A percentile compares a stretch with the other conserved stretches of the same genome.
phyloP scores from a whole-genome alignment of 768 basidiomycete genomes.

The Boletus coccyginus region DNA sequence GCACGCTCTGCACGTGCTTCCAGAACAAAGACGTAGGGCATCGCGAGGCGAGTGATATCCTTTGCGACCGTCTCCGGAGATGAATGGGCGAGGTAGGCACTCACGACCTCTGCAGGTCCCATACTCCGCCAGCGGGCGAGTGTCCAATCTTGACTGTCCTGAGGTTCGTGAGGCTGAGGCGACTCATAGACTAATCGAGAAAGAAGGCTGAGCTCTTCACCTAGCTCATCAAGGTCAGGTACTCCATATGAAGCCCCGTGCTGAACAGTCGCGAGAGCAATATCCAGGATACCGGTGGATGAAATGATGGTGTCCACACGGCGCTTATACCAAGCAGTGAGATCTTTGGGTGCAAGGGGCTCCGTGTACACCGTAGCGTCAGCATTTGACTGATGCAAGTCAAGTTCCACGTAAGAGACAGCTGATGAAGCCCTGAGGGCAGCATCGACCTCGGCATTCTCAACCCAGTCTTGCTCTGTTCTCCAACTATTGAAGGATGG shows the following conservation, averaged over 20 bases:
- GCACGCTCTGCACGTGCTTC: constrained; percentile 84
- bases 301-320: constrained; percentile 62
- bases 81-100: constrained; percentile 74
- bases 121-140: constrained; percentile 70
- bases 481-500: constrained; percentile 45
- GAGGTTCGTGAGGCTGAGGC: constrained; percentile 41
- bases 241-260: constrained; percentile 83
- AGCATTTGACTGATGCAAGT: constrained; percentile 8
- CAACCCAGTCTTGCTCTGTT: constrained; percentile 55
- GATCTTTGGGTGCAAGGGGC: constrained; percentile 27
- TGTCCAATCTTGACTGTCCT: constrained; percentile 65
- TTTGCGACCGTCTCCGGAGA: constrained; percentile 58
- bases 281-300: constrained; percentile 71
- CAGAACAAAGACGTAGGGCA: constrained; percentile 92
- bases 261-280: constrained; percentile 77
- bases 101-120: constrained; percentile 60
- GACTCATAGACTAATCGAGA: constrained; percentile 86
- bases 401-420: constrained; percentile 7
- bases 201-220: constrained; percentile 89
- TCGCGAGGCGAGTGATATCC: constrained; percentile 74
- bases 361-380: constrained; percentile 7
- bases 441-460: constrained; percentile 42
- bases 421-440: constrained; percentile 36
- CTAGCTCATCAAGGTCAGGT: constrained; percentile 75
- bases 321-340: constrained; percentile 72